Base-by-base conservation (phyloP, 2,329 filamentous ascomycete species). In the Colletotrichum truncatum region DNA sequence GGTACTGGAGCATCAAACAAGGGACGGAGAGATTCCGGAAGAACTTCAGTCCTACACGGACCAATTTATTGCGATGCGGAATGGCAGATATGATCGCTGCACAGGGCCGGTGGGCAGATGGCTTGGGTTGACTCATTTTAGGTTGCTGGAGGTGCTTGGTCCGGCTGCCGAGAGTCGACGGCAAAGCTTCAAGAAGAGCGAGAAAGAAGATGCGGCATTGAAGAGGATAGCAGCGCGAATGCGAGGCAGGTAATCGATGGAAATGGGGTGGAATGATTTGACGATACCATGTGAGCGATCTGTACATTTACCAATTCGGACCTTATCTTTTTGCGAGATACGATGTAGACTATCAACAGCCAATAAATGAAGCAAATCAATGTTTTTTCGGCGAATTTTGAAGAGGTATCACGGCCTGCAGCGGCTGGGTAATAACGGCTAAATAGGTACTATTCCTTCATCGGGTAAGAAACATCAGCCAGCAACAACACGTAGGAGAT, bases 1-100 rank as follows among this genome's bases (percentile, higher is more conserved):
- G 21, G 62, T 65, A 25, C 26, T 65, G 36, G 62, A 65, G 7
- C 57, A 59, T 25, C 62, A 65, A 39, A 34, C 62, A 2, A 41
- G 46, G 9, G 53, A 41, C 10, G 62, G 55, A 1, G 48, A 32
- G 2, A 39, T 52, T 4, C 43, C 43, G 23, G 46, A 51, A 12
- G 30, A 41, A 12, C 23, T 60, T 21, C 25, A 30, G 4, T 21
- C 12, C 10, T 59, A 59, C 16, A 52, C 56, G 45, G 46, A 60
- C 2, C 18, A 58, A 9, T 41, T 51, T 16, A 32, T 64, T 26
- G 61, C 45, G 16, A 38, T 46, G 43, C 23, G 39, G 25, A 28
- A 32, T 18, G 45, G 39, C 32, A 26, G 59, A 12, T 54, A 49
- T 25, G 60, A 57, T 18, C 21, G 28, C 12, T 25, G 14, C 10